A percentile compares a stretch with the other conserved stretches of the same genome.
Conservation (phyloP, 2,329 filamentous ascomycete species). For the Apiospora marii region DNA sequence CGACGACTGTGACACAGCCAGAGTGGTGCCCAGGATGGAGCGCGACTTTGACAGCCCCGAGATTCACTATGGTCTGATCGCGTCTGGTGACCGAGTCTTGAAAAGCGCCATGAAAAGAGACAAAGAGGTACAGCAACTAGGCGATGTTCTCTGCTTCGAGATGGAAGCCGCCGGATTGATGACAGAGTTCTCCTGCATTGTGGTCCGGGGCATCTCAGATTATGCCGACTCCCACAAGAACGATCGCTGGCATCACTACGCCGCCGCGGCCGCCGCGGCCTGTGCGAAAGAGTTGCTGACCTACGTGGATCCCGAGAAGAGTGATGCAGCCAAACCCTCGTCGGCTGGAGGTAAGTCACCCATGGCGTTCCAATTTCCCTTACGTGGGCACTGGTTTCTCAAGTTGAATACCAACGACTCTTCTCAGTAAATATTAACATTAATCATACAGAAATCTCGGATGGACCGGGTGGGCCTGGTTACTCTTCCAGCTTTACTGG, state of each 20-base stretch:
- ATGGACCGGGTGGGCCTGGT: no score
- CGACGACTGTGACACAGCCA: slow-evolving; percentile 24
- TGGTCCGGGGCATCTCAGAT: slow-evolving; percentile 44
- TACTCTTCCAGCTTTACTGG: no score
- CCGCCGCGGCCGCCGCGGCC: slow-evolving; percentile 36
- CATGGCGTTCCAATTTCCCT: no score
- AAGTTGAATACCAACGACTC: no score
- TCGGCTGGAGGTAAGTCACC: no score
- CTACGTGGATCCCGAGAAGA: no score
- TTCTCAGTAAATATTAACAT: no score
- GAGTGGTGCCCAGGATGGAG: neutral
- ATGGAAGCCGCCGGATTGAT: slow-evolving; percentile 39
- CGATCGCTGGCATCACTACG: slow-evolving; percentile 35
- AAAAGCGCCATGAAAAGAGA: slow-evolving; percentile 27
- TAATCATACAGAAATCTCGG: no score
- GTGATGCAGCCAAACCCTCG: no score
- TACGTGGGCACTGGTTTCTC: no score
- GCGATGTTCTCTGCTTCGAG: slow-evolving; percentile 30
- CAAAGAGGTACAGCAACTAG: neutral
- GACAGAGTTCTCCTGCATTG: slow-evolving; percentile 40
- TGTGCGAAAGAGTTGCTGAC: slow-evolving; percentile 36
- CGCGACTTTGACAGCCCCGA: neutral
- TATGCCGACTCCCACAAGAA: slow-evolving; percentile 42
- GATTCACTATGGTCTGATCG: slow-evolving; percentile 31
- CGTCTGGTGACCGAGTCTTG: slow-evolving; percentile 31